Base-by-base conservation (phyloP, 2,329 filamentous ascomycete species). In the Fusarium sp. region DNA sequence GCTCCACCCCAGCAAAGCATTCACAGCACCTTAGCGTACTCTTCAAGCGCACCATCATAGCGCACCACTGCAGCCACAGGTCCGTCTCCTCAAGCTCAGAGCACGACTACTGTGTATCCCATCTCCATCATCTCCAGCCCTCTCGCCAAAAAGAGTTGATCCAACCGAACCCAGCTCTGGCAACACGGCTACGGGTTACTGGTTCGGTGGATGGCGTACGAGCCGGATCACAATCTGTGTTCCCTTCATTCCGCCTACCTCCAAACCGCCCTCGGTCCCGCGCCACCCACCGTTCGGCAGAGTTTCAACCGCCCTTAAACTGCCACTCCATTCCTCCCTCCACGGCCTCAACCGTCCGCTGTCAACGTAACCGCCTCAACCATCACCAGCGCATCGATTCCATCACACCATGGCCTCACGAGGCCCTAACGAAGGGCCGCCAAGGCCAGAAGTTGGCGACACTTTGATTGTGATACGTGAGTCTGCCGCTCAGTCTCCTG, bases 381-480 rank as follows among this genome's bases (percentile, higher is more conserved):
- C 60, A 53, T 66, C 51, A 44, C 31, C 60, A 58, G 57, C 58
- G 53, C 49, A 53, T 59, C 53, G 60, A 19, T 56, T 64, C 31
- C 55, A 67, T 63, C 50, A 24, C 57, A 76, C 58, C 64, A 81
- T 82, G 82, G 80, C 81, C 68, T 75, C 79, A 58, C 77, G 75
- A 72, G 68, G 67, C 53, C 68, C 74, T 47, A 72, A 65, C 54
- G 75, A 78, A 49, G 68, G 72, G 51, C 75, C 72, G 45, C 63
- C 73, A 61, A 82, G 79, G 74, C 87, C 86, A 71, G 85, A 88
- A 26, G 80, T 85, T 64, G 89, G 89, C 74, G 88, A 91, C 70
- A 84, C 87, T 52, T 78, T 91, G 68, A 75, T 91, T 66, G 89
- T 91, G 68, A 89, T 91, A 70, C 89, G 89, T 91, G 81, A 82